Evolutionary conservation across 2,329 filamentous ascomycete species (phyloP), one percentile per base, ranked within the genome.

Genomic region (Harringtonia aguacate): DNA sequence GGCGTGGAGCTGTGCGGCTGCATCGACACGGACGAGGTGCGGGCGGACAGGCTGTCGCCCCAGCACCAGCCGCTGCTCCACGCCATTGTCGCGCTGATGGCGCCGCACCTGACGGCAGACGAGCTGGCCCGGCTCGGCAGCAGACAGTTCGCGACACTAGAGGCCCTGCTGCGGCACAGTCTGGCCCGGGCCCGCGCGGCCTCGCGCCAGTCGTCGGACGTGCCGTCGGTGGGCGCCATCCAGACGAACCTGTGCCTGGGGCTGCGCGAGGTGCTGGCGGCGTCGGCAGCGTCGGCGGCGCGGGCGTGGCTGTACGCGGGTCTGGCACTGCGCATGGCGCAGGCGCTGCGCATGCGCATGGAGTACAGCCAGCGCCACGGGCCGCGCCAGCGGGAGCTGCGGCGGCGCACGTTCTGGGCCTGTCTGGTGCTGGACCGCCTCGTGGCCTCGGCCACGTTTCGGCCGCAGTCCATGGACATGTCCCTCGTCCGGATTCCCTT

Each of bases 381-480:
- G 4, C 24, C 17, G 15, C 34, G 33, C 14, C 15, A 37, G 15
- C 36, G 38, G 6, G 41, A 43, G 34, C n/a, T 29, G 6, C 33
- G 34, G 4, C 33, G 41, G 3, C 41, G 41, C 24, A 43, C 41
- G 3, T 43, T 36, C 9, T 47, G 45, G 45, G 41, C 45, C 17
- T 47, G 45, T n/a, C 18, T 47, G 10, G 45, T 41, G 8, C 28
- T 47, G 13, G 45, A 47, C 41, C 41, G 45, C n/a, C 33, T 47
- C 18, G 39, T 43, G 17, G 22, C 41, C 3, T 24, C n/a, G 27
- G 30, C 21, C 31, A 36, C 31, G 3, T 42, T 36, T 14, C 40
- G 40, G 4, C 8, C 31, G 3, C 40, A 42, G 24, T 17, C 31
- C 8, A 36, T 42, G 22, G 22, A 35, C 22, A 3, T 15, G 3